These are phyloP conservation scores for Pouteria glomerata DNA, from an alignment of 148 eudicot species.

Conservation along the genomic window DNA sequence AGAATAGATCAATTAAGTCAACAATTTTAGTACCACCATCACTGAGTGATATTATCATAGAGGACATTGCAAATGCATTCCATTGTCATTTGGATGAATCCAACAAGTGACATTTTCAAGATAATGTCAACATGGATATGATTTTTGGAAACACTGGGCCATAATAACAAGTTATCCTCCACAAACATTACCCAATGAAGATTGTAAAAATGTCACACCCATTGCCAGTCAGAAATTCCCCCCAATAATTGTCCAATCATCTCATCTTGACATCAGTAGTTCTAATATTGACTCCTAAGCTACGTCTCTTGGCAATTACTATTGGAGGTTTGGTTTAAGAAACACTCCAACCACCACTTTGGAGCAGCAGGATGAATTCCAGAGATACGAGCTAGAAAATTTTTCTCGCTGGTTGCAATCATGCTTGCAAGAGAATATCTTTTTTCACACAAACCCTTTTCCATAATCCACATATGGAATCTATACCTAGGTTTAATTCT, in stretches of 20 bases:
- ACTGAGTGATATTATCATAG: not conserved
- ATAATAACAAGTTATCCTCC: not conserved
- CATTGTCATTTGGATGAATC: not conserved
- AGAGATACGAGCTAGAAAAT: slow-evolving; percentile 38
- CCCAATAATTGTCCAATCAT: not conserved
- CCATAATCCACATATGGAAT: slow-evolving; percentile 56
- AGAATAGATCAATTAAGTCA: not conserved
- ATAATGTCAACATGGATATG: not conserved
- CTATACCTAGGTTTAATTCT: slow-evolving; percentile 65
- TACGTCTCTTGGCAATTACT: not conserved
- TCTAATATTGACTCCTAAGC: not conserved
- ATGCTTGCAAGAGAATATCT: slow-evolving; percentile 46
- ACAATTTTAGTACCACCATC: not conserved
- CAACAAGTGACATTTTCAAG: not conserved
- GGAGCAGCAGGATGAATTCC: slow-evolving; percentile 53
- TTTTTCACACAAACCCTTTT: slow-evolving; percentile 39
- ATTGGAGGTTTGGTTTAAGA: slow-evolving; percentile 6
- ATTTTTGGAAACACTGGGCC: not conserved
- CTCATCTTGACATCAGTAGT: not conserved
- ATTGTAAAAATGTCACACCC: not conserved
- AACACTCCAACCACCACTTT: slow-evolving; percentile 45
- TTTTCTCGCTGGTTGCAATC: slow-evolving; percentile 55
- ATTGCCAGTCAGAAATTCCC: not conserved
- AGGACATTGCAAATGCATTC: not conserved
- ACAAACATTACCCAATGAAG: not conserved